Conservation (phyloP, 1,139 yeast species). For the Pichia kudriavzevii region DNA sequence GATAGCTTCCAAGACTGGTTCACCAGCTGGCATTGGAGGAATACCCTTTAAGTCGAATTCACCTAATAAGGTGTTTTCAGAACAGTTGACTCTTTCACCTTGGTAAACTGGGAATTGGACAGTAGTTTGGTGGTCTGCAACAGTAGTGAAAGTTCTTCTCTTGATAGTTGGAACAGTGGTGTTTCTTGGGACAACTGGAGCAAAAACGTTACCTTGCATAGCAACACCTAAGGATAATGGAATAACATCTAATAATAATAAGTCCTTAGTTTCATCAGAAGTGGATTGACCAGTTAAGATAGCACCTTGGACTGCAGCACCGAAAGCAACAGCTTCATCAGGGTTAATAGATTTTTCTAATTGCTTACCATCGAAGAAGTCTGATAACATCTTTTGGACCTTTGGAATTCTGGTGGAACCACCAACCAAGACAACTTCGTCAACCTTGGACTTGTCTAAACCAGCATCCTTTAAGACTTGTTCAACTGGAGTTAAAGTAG, state of each 20-base stretch:
- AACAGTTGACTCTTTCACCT: slow-evolving; percentile 99
- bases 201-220: slow-evolving; percentile 99
- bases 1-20: slow-evolving; percentile 98
- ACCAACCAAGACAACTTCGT: slow-evolving; percentile 85
- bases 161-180: slow-evolving; percentile 99
- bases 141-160: slow-evolving; percentile 99
- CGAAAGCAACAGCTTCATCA: slow-evolving; percentile 98
- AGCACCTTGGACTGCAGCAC: slow-evolving; percentile 99
- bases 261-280: slow-evolving; percentile 94
- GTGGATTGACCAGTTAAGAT: slow-evolving; percentile 92
- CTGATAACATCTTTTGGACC: slow-evolving; percentile 80
- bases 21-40: slow-evolving; percentile 99
- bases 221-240: slow-evolving; percentile 99
- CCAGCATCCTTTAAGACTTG: slow-evolving; percentile 79
- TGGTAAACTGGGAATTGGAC: slow-evolving; percentile 99
- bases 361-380: slow-evolving; percentile 85
- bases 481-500: slow-evolving; percentile 80
- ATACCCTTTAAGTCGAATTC: slow-evolving; percentile 98
- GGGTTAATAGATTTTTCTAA: slow-evolving; percentile 96
- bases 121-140: slow-evolving; percentile 98
- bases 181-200: slow-evolving; percentile 99
- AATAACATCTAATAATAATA: slow-evolving; percentile 94
- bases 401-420: slow-evolving; percentile 94
- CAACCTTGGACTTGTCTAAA: slow-evolving; percentile 69
- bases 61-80: slow-evolving; percentile 98